Evolutionary conservation across 257 asterid genomes (phyloP), one percentile per base, ranked within the genome.

Genomic region (Primulina huaijiensis): DNA sequence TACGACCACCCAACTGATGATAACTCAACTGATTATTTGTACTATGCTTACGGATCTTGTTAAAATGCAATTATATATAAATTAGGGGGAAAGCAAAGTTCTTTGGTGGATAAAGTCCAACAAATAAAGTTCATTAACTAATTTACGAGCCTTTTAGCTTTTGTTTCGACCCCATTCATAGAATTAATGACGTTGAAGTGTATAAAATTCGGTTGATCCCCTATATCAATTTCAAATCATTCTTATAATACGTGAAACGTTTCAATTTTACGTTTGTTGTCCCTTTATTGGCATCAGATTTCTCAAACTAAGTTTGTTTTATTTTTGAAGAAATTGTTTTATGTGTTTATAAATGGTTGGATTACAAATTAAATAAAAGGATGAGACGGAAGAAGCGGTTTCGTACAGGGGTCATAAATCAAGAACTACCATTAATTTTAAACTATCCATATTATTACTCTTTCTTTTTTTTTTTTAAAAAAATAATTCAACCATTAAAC

Each of bases 61-160:
- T 40, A 29, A 78, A 64, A 23, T 12, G 53, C 6, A 43, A 43
- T 43, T 43, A 43, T 8, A 56, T 61, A 67, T 40, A 12, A 57
- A 37, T 68, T 30, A 50, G 38, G 34, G 62, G 29, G 20, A 29
- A 72, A 40, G 46, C 56, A 40, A 37, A 64, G 60, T 8, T 60
- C 29, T 7, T 76, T 83, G 82, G 79, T 79, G 80, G 85, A 75
- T 77, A 72, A 33, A 82, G 83, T 81, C 63, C 70, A 81, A 72
- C 78, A 64, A 68, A 46, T 75, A 61, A 78, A 79, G 79, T 73
- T 69, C 67, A 71, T 56, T 60, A 21, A 62, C 46, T 37, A 10
- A 60, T 60, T 29, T 20, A 25, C 59, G 35, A 33, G 34, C 37
- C 14, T 60, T 59, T 58, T 37, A 25, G 46, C 7, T 60, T n/a